Conservation (phyloP, 1,284 basidiomycete species). For the Cryptococcus maquisensis region DNA sequence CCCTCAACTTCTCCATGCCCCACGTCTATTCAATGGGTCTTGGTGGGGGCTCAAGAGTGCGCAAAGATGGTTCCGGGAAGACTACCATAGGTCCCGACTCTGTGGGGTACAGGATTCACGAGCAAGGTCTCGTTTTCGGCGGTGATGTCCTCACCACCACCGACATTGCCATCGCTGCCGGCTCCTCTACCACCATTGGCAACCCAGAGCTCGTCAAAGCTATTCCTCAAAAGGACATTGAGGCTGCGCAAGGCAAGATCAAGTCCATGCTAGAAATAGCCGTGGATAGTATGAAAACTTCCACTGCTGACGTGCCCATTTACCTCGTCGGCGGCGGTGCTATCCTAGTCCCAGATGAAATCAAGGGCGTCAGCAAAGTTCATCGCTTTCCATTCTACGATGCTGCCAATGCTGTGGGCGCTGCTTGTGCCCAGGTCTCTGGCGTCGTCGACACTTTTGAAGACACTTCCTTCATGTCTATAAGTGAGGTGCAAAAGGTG, state of each 20-base stretch:
- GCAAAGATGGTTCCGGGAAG: conserved; percentile 25
- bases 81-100: conserved; percentile 58
- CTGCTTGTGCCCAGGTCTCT: conserved; percentile 40
- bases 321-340: conserved; percentile 41
- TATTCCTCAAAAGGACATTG: conserved; percentile 32
- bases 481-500: conserved; percentile 36
- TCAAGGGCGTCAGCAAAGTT: conserved; percentile 54
- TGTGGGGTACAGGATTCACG: conserved; percentile 55
- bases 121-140: conserved; percentile 54
- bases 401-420: conserved; percentile 59
- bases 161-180: conserved; percentile 53
- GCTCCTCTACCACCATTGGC: conserved; percentile 19
- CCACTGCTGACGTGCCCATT: conserved; percentile 39
- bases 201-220: conserved; percentile 42
- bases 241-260: conserved; percentile 49
- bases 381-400: conserved; percentile 55
- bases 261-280: conserved; percentile 54
- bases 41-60: conserved; percentile 34
- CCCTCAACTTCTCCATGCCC: conserved; percentile 38
- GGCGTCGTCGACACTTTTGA: conserved; percentile 41
- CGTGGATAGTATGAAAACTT: conserved; percentile 59
- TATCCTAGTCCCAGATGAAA: conserved; percentile 44
- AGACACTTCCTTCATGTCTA: conserved; percentile 18
- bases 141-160: conserved; percentile 56
- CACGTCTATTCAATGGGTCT: conserved; percentile 37